Base-by-base conservation (phyloP, 208 protist species). In the Paratrypanosoma confusum region DNA sequence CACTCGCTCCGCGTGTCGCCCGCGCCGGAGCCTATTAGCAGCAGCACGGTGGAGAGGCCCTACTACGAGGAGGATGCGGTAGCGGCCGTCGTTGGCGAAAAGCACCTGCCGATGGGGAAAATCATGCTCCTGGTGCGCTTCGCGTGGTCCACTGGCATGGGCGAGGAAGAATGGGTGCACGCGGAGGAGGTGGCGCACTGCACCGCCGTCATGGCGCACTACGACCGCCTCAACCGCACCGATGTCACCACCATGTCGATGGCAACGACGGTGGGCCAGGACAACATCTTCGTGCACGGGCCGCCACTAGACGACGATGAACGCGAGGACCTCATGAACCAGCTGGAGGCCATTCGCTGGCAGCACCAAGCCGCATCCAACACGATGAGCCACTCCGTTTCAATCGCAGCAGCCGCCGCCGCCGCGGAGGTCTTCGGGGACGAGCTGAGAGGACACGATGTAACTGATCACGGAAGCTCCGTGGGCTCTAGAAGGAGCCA, bases 261-360 rank as follows among this genome's bases (percentile, higher is more conserved):
- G 35, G 23, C 50, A 32, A 33, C 22, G 14, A n/a, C 1, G 23
- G 3, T 35, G 13, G 13, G 11, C 46, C 31, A n/a, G n/a, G n/a
- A n/a, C n/a, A n/a, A n/a, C n/a, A n/a, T n/a, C n/a, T n/a, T n/a
- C n/a, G n/a, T n/a, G n/a, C n/a, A n/a, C n/a, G n/a, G n/a, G n/a
- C 39, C 39, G 26, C 55, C 44, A 3, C 52, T 84, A 17, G 67
- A 80, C 16, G 50, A 43, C 18, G 33, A 38, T 27, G 75, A 84
- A 51, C 60, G 75, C 6, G 48, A 75, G 14, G 70, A 79, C 41
- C 41, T 84, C 5, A 62, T 76, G 43, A 39, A 40, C 28, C 36
- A 78, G 55, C 57, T 84, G 11, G 56, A 52, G 0, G 24, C 62
- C 39, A 55, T 81, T 32, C 65, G 57, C 0, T 59, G 51, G 7